These are phyloP conservation scores for Mercurialis annua DNA, from an alignment of 345 rosid species.

Conservation along the genomic window DNA sequence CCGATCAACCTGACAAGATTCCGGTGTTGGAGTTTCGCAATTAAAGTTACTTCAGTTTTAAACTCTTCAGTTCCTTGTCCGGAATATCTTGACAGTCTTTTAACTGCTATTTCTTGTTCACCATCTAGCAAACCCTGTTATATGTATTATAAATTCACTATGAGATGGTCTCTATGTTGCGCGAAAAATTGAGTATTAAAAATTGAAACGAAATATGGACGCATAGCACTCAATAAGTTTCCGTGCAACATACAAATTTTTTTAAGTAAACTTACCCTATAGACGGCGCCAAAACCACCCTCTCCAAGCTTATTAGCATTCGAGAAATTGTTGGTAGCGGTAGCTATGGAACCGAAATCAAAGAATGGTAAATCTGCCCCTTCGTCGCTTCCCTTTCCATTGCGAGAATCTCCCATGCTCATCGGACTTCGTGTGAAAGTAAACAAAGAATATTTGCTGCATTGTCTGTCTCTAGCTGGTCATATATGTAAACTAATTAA, in stretches of 20 bases:
- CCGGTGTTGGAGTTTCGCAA: constrained; percentile 27
- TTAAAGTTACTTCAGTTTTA: constrained; percentile 34
- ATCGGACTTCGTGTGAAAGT: constrained; percentile 22
- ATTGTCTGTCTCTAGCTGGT: constrained; percentile 22
- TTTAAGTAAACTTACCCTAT: constrained; percentile 38
- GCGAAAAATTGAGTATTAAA: not conserved
- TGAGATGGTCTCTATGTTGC: not conserved
- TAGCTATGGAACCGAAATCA: constrained; percentile 39
- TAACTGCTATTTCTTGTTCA: constrained; percentile 50
- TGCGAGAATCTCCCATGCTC: constrained; percentile 26
- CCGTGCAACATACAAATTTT: too few relatives aligned
- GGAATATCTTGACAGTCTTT: constrained; percentile 42
- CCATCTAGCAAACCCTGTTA: constrained; percentile 38
- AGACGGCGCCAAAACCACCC: constrained; percentile 75
- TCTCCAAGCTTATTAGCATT: constrained; percentile 55
- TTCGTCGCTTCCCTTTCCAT: constrained; percentile 32
- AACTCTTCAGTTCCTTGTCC: constrained; percentile 55
- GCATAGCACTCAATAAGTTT: too few relatives aligned
- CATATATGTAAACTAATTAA: too few relatives aligned
- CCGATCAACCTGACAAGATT: constrained; percentile 26
- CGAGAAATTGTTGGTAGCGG: constrained; percentile 54
- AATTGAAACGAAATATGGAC: too few relatives aligned
- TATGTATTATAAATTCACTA: not conserved
- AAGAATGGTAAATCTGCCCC: constrained; percentile 48
- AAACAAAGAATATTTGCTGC: constrained; percentile 3